Percentiles rank a stretch among this genome's conserved stretches.
Evolutionary conservation across 176 grass and related monocot species (phyloP).

Genomic region (Oryza meyeriana): DNA sequence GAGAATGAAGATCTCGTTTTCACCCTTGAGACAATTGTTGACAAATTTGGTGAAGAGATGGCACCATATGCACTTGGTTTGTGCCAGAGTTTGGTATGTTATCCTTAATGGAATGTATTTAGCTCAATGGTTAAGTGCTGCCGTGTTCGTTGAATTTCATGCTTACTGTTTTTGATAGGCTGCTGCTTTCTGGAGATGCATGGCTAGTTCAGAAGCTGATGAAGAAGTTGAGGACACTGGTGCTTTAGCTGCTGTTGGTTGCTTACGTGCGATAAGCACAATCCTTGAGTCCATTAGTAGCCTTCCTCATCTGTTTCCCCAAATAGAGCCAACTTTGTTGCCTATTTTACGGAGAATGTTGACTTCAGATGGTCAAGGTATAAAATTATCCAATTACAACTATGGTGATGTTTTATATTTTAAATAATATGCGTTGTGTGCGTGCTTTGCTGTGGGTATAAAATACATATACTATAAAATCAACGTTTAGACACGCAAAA

Average conservation of each 20-base stretch:
- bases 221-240: slow-evolving; percentile 90
- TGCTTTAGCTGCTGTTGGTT: slow-evolving; percentile 90
- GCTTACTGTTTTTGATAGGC: slow-evolving; percentile 55
- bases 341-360: slow-evolving; percentile 88
- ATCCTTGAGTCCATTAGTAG: slow-evolving; percentile 95
- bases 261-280: slow-evolving; percentile 89
- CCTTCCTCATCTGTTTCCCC: slow-evolving; percentile 86
- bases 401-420: slow-evolving; percentile 6
- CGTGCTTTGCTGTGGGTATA: too few species aligned
- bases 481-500: not conserved
- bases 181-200: slow-evolving; percentile 89
- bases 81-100: slow-evolving; percentile 86
- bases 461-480: not conserved
- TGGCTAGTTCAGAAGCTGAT: slow-evolving; percentile 85
- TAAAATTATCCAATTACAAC: slow-evolving; percentile 11
- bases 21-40: slow-evolving; percentile 91
- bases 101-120: not conserved
- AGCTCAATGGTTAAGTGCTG: not conserved
- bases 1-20: slow-evolving; percentile 95
- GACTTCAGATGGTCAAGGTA: slow-evolving; percentile 96
- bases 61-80: slow-evolving; percentile 92
- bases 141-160: slow-evolving; percentile 10
- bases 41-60: slow-evolving; percentile 99
- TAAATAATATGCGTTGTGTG: not conserved
- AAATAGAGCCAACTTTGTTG: slow-evolving; percentile 83